These are phyloP conservation scores for Chamaecrista fasciculata DNA, from an alignment of 306 rosid species.

Conservation along the genomic window DNA sequence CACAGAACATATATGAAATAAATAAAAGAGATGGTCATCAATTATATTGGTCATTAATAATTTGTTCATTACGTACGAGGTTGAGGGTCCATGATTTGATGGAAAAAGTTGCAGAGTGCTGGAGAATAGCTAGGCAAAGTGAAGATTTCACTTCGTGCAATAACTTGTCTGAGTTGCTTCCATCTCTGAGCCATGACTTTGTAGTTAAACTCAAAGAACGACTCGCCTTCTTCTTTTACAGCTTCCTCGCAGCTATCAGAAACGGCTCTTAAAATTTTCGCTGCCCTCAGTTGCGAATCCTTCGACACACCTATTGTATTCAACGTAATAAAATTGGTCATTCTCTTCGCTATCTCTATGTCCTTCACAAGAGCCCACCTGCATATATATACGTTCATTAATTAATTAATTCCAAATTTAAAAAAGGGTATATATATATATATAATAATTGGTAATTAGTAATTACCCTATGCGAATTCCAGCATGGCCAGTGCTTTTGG, in stretches of 20 bases:
- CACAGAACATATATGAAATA: too few relatives aligned
- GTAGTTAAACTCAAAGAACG: slow-evolving; percentile 57
- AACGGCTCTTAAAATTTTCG: slow-evolving; percentile 58
- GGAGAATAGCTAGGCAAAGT: slow-evolving; percentile 53
- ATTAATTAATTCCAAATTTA: too few relatives aligned
- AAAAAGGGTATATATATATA: too few relatives aligned
- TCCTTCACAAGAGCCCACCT: slow-evolving; percentile 96
- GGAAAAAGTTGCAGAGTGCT: slow-evolving; percentile 51
- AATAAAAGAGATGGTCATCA: too few relatives aligned
- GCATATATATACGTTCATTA: too few relatives aligned
- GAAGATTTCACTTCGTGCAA: slow-evolving; percentile 43
- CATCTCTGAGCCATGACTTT: slow-evolving; percentile 60
- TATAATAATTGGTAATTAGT: too few relatives aligned
- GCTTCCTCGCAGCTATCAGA: slow-evolving; percentile 49
- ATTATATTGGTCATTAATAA: too few relatives aligned
- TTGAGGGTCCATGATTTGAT: slow-evolving; percentile 40
- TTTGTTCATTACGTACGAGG: too few relatives aligned
- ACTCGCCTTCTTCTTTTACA: slow-evolving; percentile 25
- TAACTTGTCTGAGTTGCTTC: slow-evolving; percentile 54
- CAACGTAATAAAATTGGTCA: slow-evolving; percentile 74
- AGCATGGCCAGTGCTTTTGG: slow-evolving; percentile 87
- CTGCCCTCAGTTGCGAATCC: slow-evolving; percentile 90
- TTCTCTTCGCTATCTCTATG: slow-evolving; percentile 57
- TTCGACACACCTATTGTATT: slow-evolving; percentile 86
- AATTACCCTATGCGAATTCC: slow-evolving; percentile 86